Evolutionary conservation across 1,139 yeast genomes (phyloP).

Genomic region (Schizosaccharomyces versatilis): DNA sequence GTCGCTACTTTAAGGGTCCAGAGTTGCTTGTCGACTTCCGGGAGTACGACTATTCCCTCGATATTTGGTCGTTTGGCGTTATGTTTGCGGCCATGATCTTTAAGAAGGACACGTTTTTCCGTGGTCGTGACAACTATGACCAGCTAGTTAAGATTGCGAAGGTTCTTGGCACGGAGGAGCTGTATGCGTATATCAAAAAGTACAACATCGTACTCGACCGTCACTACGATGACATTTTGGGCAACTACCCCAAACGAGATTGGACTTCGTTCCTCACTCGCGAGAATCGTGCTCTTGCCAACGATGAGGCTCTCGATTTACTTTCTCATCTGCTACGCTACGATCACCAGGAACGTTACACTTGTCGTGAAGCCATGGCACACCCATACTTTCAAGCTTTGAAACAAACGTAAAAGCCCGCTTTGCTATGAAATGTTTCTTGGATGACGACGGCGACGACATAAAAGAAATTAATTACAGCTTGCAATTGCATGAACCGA

Average conservation of each 20-base stretch:
- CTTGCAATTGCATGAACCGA: too few relatives aligned
- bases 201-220: conserved; percentile 56
- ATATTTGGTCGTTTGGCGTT: conserved; percentile 92
- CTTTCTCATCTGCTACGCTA: conserved; percentile 64
- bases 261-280: conserved; percentile 67
- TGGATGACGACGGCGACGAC: too few relatives aligned
- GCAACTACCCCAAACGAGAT: conserved; percentile 63
- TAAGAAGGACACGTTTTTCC: conserved; percentile 91
- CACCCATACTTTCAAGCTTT: conserved; percentile 38
- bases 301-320: conserved; percentile 55
- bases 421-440: too few relatives aligned
- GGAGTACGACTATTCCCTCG: conserved; percentile 65
- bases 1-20: conserved; percentile 95
- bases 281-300: conserved; percentile 47
- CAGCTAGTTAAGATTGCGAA: conserved; percentile 87
- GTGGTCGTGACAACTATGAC: conserved; percentile 87
- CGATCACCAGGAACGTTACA: conserved; percentile 49
- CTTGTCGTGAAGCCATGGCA: conserved; percentile 85
- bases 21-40: conserved; percentile 84
- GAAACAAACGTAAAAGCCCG: background rate
- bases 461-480: too few relatives aligned
- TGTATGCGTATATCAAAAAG: conserved; percentile 48
- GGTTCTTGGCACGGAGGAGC: conserved; percentile 75
- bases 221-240: conserved; percentile 60
- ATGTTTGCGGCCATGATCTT: conserved; percentile 94